phyloP scores from a whole-genome alignment of 2,329 filamentous ascomycete species.

The Mycosphaerella sp. region DNA sequence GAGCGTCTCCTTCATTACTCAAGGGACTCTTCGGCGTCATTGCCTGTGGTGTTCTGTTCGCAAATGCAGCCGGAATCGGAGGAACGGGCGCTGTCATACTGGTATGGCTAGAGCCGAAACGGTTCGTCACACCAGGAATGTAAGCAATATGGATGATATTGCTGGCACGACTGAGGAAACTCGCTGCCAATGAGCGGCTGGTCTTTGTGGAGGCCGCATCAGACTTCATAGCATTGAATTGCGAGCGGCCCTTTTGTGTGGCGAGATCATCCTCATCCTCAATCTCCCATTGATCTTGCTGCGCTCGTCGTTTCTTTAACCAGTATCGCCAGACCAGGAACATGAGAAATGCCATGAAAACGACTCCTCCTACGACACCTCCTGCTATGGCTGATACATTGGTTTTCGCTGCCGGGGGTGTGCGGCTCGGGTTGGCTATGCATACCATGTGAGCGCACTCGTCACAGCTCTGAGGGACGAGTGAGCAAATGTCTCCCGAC shows the following conservation, averaged over 20 bases:
- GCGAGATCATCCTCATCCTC: constrained; percentile 49
- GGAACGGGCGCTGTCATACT: constrained; percentile 68
- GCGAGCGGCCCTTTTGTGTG: constrained; percentile 49
- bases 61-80: constrained; percentile 63
- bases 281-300: constrained; percentile 52
- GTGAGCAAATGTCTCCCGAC: constrained; percentile 52
- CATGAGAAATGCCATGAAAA: constrained; percentile 64
- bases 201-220: constrained; percentile 77
- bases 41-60: constrained; percentile 30
- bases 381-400: constrained; percentile 84
- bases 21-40: constrained; percentile 53
- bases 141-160: constrained; percentile 99
- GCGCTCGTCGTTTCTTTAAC: constrained; percentile 70
- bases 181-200: constrained; percentile 79
- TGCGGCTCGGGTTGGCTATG: constrained; percentile 39
- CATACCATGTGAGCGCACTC: constrained; percentile 55
- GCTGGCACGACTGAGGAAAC: constrained; percentile 88
- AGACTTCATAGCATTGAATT: constrained; percentile 51
- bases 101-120: constrained; percentile 60
- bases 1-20: constrained; percentile 59
- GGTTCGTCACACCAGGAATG: constrained; percentile 84
- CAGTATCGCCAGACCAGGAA: constrained; percentile 85
- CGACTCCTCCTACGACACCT: constrained; percentile 79
- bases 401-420: constrained; percentile 43
- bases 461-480: constrained; percentile 55